Conservation (phyloP, 805 yeast genomes). For the Kodamaea fukazawae region DNA sequence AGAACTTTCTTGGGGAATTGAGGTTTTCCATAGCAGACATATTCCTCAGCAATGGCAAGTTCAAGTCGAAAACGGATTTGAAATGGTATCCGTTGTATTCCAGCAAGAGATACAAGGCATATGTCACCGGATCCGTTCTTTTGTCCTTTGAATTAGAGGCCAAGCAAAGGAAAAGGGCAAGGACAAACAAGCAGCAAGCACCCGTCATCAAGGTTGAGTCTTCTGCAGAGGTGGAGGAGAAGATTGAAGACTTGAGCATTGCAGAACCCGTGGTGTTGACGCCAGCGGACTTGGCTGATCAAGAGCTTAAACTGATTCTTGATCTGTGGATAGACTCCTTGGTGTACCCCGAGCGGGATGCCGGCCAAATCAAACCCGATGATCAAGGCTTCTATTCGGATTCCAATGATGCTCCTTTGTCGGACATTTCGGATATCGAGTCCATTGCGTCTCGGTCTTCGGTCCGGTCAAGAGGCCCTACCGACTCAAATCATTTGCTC, state of each 20-base stretch:
- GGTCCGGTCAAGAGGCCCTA: too few relatives aligned
- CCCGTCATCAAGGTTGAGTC: slow-evolving; percentile 4
- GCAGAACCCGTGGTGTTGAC: slow-evolving; percentile 8
- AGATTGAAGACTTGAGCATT: not conserved
- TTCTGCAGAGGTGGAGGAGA: slow-evolving; percentile 1
- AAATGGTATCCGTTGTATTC: slow-evolving; percentile 48
- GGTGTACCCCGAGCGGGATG: slow-evolving; percentile 20
- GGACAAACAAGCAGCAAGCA: slow-evolving; percentile 1
- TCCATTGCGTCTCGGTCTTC: slow-evolving; percentile 12
- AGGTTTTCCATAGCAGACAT: slow-evolving; percentile 29
- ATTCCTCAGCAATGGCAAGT: slow-evolving; percentile 18
- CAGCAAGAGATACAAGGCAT: slow-evolving; percentile 35
- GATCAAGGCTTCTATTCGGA: slow-evolving; percentile 42
- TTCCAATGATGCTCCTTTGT: slow-evolving; percentile 14
- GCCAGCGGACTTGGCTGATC: slow-evolving; percentile 9
- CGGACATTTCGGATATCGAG: slow-evolving; percentile 33
- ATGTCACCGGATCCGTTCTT: slow-evolving; percentile 48
- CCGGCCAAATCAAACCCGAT: slow-evolving; percentile 19
- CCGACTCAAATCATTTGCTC: not conserved
- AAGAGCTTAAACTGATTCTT: slow-evolving; percentile 14
- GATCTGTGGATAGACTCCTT: slow-evolving; percentile 29
- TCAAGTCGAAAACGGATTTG: slow-evolving; percentile 24
- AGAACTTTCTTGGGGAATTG: slow-evolving; percentile 40
- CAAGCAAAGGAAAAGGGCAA: slow-evolving; percentile 12
- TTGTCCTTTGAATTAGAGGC: slow-evolving; percentile 40